Percentiles rank a stretch among this genome's conserved stretches.
Evolutionary conservation across 2,329 filamentous ascomycete species (phyloP).

Genomic region (Setomelanomma holmii): DNA sequence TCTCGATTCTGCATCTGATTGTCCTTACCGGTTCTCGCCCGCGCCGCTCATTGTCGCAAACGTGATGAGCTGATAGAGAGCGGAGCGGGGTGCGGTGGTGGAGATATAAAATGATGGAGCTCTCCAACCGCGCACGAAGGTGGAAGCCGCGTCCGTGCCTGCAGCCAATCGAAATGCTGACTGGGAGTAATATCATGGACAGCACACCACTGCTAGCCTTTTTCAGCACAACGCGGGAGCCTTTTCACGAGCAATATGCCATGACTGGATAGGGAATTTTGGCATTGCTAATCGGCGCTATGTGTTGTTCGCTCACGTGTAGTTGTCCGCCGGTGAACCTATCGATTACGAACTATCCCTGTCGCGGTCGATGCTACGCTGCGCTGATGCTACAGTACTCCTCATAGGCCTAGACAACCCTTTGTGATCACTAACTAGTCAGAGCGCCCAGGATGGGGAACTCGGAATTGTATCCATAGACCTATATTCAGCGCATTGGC

Average conservation of each 20-base stretch:
- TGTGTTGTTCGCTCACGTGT: conserved; percentile 23
- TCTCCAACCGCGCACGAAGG: conserved; percentile 32
- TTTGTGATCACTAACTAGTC: background rate
- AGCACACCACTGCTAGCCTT: conserved; percentile 26
- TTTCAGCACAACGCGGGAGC: conserved; percentile 15
- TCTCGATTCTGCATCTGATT: background rate
- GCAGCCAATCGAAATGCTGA: conserved; percentile 28
- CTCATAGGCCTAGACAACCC: background rate
- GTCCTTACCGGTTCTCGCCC: conserved; percentile 45
- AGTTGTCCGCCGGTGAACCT: conserved; percentile 3
- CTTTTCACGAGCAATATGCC: conserved; percentile 11
- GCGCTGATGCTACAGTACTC: background rate
- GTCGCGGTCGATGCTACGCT: background rate
- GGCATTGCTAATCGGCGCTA: conserved; percentile 13
- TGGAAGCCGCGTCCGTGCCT: conserved; percentile 26
- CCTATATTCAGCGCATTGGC: background rate
- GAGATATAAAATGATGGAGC: conserved; percentile 40
- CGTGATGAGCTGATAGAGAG: conserved; percentile 32
- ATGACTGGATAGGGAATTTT: conserved; percentile 24
- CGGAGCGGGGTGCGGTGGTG: conserved; percentile 34
- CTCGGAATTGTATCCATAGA: background rate
- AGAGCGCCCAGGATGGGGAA: background rate
- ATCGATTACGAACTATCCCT: conserved; percentile 1
- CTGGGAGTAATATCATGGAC: conserved; percentile 13
- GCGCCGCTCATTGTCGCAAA: conserved; percentile 46